A percentile compares a stretch with the other conserved stretches of the same genome.
Conservation (phyloP, 495 filamentous ascomycete genomes). For the Paragyromitra xinjiangensis region DNA sequence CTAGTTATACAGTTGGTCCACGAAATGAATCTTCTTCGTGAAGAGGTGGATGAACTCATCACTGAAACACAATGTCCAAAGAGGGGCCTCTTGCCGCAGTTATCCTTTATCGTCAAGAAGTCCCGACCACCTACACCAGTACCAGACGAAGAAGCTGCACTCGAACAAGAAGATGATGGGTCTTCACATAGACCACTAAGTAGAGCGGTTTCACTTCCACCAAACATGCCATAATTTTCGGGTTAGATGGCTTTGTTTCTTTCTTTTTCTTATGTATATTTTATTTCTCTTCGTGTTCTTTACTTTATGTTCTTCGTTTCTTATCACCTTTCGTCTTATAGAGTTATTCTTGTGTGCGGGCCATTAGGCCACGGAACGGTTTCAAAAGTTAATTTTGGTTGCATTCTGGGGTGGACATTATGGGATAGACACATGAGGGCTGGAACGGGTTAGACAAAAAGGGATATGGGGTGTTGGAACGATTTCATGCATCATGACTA, state of each 20-base stretch:
- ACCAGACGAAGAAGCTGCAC: conserved; percentile 22
- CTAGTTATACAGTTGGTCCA: conserved; percentile 36
- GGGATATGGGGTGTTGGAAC: background rate
- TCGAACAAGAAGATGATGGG: conserved; percentile 16
- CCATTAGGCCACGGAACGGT: background rate
- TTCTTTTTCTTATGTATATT: background rate
- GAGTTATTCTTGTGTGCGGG: conserved; percentile 18
- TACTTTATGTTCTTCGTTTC: conserved; percentile 12
- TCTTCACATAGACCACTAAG: conserved; percentile 22
- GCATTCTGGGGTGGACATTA: background rate
- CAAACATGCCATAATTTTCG: conserved; percentile 35
- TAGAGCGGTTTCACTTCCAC: conserved; percentile 34
- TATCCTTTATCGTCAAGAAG: conserved; percentile 54
- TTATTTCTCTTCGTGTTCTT: background rate
- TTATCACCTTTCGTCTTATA: conserved; percentile 7
- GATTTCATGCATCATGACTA: conserved; percentile 26
- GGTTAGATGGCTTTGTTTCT: background rate
- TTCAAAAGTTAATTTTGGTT: conserved; percentile 33
- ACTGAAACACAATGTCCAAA: conserved; percentile 56
- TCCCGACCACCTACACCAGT: conserved; percentile 42
- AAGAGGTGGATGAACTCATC: conserved; percentile 55
- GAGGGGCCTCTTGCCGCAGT: conserved; percentile 51
- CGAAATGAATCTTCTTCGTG: conserved; percentile 53
- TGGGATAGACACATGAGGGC: conserved; percentile 1
- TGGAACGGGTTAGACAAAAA: conserved; percentile 30